These are phyloP conservation scores for Vitis rotundifolia DNA, from an alignment of 164 flowering plant species.

Conservation along the genomic window DNA sequence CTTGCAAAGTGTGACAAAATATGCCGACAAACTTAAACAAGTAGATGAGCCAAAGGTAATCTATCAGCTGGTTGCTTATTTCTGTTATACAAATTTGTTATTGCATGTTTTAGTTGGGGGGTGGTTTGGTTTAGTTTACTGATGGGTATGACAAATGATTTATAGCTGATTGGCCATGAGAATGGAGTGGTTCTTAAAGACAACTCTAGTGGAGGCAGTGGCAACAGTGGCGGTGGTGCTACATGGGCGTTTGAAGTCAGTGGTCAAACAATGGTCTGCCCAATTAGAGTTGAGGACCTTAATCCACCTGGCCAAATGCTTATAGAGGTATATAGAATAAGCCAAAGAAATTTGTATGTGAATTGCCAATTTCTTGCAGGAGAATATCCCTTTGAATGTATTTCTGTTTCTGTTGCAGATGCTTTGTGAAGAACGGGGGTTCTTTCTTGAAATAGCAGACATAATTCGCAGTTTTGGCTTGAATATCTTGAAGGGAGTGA, in stretches of 20 bases:
- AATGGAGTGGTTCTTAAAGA: conserved; percentile 41
- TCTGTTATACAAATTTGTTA: neutral
- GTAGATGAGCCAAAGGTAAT: conserved; percentile 61
- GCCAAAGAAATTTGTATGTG: neutral
- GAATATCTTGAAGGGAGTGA: conserved; percentile 78
- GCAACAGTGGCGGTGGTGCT: conserved; percentile 30
- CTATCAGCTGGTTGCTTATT: neutral
- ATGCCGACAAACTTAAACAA: conserved; percentile 69
- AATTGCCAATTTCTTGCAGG: too few relatives aligned
- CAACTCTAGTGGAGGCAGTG: conserved; percentile 21
- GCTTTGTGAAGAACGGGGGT: conserved; percentile 81
- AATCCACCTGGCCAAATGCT: conserved; percentile 80
- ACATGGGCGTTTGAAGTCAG: conserved; percentile 88
- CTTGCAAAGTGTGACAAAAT: conserved; percentile 70
- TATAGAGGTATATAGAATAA: conserved; percentile 60
- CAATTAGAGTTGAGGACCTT: conserved; percentile 83
- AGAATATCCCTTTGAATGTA: neutral
- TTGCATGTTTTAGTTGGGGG: too few relatives aligned
- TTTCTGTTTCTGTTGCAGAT: conserved; percentile 45
- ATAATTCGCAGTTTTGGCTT: conserved; percentile 72
- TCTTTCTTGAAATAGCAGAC: conserved; percentile 88
- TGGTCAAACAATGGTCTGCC: conserved; percentile 60
- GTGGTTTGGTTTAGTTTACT: too few relatives aligned
- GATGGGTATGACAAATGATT: conserved; percentile 7
- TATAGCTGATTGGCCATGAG: conserved; percentile 45